Base-by-base conservation (phyloP, 1,139 yeast species). In the Lodderomyces margitis region DNA sequence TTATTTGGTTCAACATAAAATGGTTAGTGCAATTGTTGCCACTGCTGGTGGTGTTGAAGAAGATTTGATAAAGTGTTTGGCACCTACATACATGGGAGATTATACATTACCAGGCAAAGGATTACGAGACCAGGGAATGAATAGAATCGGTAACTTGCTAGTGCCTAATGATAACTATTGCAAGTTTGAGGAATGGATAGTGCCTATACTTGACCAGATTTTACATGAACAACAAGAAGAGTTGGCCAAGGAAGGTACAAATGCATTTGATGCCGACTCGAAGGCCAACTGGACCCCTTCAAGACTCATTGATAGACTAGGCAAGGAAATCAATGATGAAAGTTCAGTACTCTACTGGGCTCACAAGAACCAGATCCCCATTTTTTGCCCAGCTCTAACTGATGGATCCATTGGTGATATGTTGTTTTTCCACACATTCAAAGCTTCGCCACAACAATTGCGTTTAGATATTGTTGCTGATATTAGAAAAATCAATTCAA, bases 341-440 rank as follows among this genome's bases (percentile, higher is more conserved):
- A 74, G 83, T 36, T 86, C 96, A n/a, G 98, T 92, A 6, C 74
- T 89, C 39, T 92, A 92, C 67, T 94, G 98, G 98, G 96, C 96
- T 31, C 95, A 91, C 69, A 92, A 91, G 68, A 92, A 92, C 70
- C 68, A 89, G 56, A 94, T 92, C 48, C 99, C 99, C 10, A 80
- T 92, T 32, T 92, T 92, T 66, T 92, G 98, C 65, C 99, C 99
- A 19, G 95, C 98, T 4, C 71, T 92, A 47, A 92, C 99, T 4
- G 99, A 92, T 66, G 99, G 99, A 12, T 88, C 97, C 37, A 84
- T 92, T 55, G 99, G 99, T 49, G 99, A 92, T 62, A 92, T 92
- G 99, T 76, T 92, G 46, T 92, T 92, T 63, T 92, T 94, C 84
- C 98, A 92, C 66, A 92, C 98, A 14, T 92, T 89, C 76, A 89